phyloP scores from a whole-genome alignment of 495 filamentous ascomycete species.

The Aspergillus funiculosus region DNA sequence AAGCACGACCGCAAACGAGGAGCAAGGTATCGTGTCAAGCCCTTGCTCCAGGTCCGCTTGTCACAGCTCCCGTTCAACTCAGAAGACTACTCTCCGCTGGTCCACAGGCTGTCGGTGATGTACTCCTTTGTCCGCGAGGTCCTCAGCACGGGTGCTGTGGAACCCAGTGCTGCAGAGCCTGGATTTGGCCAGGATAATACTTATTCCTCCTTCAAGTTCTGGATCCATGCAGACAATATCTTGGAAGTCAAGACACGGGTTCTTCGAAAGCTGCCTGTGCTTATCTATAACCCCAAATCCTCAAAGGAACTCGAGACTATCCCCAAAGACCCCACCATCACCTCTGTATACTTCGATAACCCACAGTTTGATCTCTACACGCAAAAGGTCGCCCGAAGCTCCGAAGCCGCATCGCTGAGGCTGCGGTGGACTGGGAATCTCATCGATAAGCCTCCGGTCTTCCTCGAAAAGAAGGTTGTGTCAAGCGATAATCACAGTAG shows the following conservation, averaged over 20 bases:
- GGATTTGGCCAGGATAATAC: constrained; percentile 51
- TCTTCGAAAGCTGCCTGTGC: constrained; percentile 77
- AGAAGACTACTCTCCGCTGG: constrained; percentile 84
- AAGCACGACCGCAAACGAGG: constrained; percentile 94
- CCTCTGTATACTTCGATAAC: constrained; percentile 93
- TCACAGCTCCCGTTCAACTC: constrained; percentile 88
- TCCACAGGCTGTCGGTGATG: constrained; percentile 86
- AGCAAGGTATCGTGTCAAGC: constrained; percentile 74
- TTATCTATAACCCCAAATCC: constrained; percentile 84
- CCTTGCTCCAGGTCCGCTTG: constrained; percentile 82
- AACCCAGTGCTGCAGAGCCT: constrained; percentile 34
- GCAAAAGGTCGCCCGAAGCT: constrained; percentile 70
- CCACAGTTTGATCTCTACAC: constrained; percentile 77
- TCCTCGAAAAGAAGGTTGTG: constrained; percentile 83
- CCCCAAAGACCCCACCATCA: constrained; percentile 82
- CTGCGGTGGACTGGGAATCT: constrained; percentile 91
- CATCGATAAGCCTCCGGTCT: constrained; percentile 66
- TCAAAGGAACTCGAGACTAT: constrained; percentile 70
- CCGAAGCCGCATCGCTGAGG: constrained; percentile 74
- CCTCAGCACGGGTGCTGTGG: constrained; percentile 50
- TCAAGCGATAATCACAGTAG: constrained; percentile 65
- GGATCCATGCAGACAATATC: constrained; percentile 91
- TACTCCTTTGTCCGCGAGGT: constrained; percentile 88
- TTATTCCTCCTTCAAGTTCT: constrained; percentile 97
- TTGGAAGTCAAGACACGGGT: constrained; percentile 95